Evolutionary conservation across 2,329 filamentous ascomycete species (phyloP).

Genomic region (Pseudogymnoascus sp.): DNA sequence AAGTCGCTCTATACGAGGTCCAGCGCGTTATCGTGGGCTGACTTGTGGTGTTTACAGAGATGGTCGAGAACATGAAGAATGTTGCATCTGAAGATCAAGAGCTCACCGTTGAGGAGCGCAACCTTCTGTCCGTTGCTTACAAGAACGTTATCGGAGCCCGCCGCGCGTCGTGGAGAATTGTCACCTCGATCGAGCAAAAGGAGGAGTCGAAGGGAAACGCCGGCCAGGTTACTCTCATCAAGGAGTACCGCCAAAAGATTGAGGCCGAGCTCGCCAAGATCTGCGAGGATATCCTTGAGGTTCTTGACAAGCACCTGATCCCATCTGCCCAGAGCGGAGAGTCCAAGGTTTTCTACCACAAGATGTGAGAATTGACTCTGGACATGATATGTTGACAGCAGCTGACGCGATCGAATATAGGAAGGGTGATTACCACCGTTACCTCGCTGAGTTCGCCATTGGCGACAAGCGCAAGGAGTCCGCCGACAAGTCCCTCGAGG

Average conservation of each 20-base stretch:
- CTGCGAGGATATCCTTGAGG: constrained; percentile 95
- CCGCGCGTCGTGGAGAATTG: constrained; percentile 98
- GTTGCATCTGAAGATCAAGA: constrained; percentile 84
- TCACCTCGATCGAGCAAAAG: constrained; percentile 99
- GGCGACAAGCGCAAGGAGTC: constrained; percentile 88
- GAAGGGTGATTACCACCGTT: constrained; percentile 97
- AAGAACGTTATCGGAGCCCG: constrained; percentile 99
- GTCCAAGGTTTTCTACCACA: constrained; percentile 99
- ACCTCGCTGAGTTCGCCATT: constrained; percentile 87
- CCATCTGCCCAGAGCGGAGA: constrained; percentile 94
- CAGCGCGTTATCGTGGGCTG: not conserved
- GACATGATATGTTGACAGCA: not conserved
- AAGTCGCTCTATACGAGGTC: constrained; percentile 35
- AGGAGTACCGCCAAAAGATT: constrained; percentile 97
- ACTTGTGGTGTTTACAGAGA: constrained; percentile 55
- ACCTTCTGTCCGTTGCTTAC: constrained; percentile 97
- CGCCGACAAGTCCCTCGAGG: constrained; percentile 82
- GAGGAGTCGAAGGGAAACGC: constrained; percentile 98
- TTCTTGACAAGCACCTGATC: constrained; percentile 88
- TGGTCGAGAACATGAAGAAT: constrained; percentile 99
- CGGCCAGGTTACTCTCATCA: constrained; percentile 89
- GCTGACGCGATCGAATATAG: constrained; percentile 38
- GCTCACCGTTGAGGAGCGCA: constrained; percentile 93
- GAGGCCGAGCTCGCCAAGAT: constrained; percentile 95
- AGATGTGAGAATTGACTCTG: constrained; percentile 66